phyloP scores from a whole-genome alignment of 1,284 basidiomycete species.

The Coriolopsis trogii region DNA sequence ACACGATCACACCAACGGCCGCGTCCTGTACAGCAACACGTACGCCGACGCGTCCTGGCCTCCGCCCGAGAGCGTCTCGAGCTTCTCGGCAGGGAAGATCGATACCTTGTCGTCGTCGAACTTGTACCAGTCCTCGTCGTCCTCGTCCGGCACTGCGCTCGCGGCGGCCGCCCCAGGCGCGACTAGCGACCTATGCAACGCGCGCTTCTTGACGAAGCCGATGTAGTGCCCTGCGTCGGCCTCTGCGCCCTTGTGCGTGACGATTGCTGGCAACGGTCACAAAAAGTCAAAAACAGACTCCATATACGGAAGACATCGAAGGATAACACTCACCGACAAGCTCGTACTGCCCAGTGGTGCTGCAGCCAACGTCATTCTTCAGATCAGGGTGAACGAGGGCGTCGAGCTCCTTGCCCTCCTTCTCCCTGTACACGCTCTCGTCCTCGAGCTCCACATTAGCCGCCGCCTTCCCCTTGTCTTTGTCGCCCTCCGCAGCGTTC shows the following conservation, averaged over 20 bases:
- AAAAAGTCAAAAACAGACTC: no score
- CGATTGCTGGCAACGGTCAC: conserved; percentile 71
- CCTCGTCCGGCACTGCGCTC: conserved; percentile 41
- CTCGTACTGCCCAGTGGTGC: conserved; percentile 81
- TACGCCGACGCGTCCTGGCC: conserved; percentile 86
- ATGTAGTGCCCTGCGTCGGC: conserved; percentile 96
- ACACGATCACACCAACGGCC: conserved; percentile 28
- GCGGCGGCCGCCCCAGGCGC: conserved; percentile 9
- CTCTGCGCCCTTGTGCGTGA: conserved; percentile 96
- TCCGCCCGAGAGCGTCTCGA: conserved; percentile 85
- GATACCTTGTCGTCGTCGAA: conserved; percentile 93
- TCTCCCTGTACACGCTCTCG: conserved; percentile 59
- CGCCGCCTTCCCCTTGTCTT: conserved; percentile 25
- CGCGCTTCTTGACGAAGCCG: conserved; percentile 82
- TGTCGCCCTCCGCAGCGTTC: conserved; percentile 16
- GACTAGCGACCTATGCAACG: no score
- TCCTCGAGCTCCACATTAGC: conserved; percentile 53
- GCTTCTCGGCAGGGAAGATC: conserved; percentile 79
- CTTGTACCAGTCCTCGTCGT: conserved; percentile 86
- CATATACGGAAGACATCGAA: not conserved
- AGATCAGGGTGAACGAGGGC: conserved; percentile 66
- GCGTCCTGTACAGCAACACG: conserved; percentile 80
- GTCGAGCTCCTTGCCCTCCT: conserved; percentile 68
- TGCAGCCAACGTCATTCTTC: conserved; percentile 72
- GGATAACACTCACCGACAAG: conserved; percentile 65